Conservation (phyloP, 1,139 yeast genomes). For the Yamadazyma siamensis region DNA sequence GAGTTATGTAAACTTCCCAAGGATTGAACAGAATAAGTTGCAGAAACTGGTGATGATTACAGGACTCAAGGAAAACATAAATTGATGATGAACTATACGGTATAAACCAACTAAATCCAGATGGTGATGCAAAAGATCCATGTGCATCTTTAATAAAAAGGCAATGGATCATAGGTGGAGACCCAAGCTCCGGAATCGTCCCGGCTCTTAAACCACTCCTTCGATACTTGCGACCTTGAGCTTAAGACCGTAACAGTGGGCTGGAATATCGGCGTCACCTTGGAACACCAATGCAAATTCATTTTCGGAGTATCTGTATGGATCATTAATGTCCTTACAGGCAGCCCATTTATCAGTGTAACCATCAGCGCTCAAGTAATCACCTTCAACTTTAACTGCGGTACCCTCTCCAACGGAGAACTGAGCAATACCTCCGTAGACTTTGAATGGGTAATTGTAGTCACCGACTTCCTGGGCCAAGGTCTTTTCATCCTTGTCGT, state of each 20-base stretch:
- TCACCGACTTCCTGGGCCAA: conserved; percentile 2
- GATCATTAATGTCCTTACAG: conserved; percentile 39
- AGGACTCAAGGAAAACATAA: no score
- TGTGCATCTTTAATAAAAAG: no score
- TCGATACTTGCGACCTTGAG: conserved; percentile 4
- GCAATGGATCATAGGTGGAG: no score
- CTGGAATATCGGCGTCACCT: conserved; percentile 7
- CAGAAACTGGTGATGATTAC: no score
- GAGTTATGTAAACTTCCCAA: no score
- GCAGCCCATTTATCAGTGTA: conserved; percentile 33
- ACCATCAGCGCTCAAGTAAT: conserved; percentile 27
- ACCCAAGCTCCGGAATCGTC: no score
- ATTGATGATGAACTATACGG: no score
- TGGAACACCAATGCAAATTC: conserved; percentile 26
- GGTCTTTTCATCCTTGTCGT: conserved; percentile 2
- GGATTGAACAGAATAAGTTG: no score
- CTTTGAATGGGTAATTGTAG: not conserved
- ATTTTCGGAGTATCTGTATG: conserved; percentile 33
- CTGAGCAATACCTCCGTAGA: conserved; percentile 2
- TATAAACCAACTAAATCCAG: no score
- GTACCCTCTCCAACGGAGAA: not conserved
- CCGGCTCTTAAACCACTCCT: no score
- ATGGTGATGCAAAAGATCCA: no score
- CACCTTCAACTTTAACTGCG: conserved; percentile 6
- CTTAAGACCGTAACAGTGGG: conserved; percentile 1